Base-by-base conservation (phyloP, 176 grass and related monocot species). In the bread wheat (Triticum aestivum) region DNA sequence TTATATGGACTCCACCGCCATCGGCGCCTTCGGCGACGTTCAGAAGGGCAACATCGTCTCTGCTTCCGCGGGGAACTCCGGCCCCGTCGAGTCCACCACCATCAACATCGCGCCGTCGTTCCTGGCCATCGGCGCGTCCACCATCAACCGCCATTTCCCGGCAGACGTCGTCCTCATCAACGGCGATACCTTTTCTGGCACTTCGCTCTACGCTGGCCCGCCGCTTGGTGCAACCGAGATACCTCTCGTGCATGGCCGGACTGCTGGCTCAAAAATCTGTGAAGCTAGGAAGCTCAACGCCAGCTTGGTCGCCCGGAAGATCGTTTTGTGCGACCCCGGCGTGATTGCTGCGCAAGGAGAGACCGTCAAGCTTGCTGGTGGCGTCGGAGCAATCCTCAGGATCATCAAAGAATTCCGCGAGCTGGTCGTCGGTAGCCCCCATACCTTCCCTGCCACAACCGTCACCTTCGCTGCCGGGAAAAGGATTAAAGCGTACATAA, bases 51-150 rank as follows among this genome's bases (percentile, higher is more conserved):
- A 91, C 37, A 0, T 87, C 34, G 80, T 94, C 17, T 67, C 64
- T 20, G 58, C 65, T 3, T 12, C 82, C 0, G 84, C 76, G 5
- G 82, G 89, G 4, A 88, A 90, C 65, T 9, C 18, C 11, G 92
- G 92, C 17, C 79, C 92, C 3, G 6, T 1, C 1, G 23, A 8
- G 11, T 49, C 13, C 61, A 93, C 92, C 0, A 64, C 64, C 18
- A 14, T 2, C 9, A 93, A 91, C 65, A 17, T 82, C 5, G 89
- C 89, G 5, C 92, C 89, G 2, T 91, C 82, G 92, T 51, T 88
- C 20, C 12, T 79, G 24, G 88, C 91, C 2, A 86, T 90, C 12
- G 89, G 77, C 10, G 87, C 92, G 6, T 73, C 83, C 29, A 85
- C 84, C 65, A 81, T 94, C 3, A 71, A 91, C 54, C 78, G 86